Evolutionary conservation across 2,329 filamentous ascomycete species (phyloP).

Genomic region (Cordyceps cicadae): DNA sequence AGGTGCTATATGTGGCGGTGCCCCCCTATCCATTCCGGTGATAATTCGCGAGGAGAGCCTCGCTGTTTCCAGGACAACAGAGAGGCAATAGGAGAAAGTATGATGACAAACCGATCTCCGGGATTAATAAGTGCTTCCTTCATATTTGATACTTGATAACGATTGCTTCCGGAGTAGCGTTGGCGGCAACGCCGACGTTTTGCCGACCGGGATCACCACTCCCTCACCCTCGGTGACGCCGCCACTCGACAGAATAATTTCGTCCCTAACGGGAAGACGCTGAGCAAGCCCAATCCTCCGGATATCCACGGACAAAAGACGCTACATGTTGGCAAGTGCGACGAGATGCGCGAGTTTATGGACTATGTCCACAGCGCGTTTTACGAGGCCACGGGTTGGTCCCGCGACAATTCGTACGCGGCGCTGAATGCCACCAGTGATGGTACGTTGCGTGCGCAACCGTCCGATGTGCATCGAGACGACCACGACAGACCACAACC

Average conservation of each 20-base stretch:
- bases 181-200: neutral
- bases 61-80: no score
- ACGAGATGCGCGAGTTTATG: slow-evolving; percentile 87
- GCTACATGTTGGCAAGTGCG: slow-evolving; percentile 1
- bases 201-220: neutral
- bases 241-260: neutral
- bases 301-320: neutral
- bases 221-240: no score
- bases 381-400: slow-evolving; percentile 79
- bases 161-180: no score
- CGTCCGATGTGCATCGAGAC: neutral
- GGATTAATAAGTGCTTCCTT: no score
- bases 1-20: no score
- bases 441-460: slow-evolving; percentile 39
- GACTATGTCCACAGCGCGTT: slow-evolving; percentile 92
- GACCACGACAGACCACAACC: neutral
- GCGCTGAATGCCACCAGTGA: slow-evolving; percentile 75
- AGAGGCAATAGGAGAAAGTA: no score
- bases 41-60: no score
- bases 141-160: no score
- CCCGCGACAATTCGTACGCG: slow-evolving; percentile 85
- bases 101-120: no score
- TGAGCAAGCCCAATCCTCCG: neutral
- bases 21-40: no score
- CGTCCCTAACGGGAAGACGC: neutral